Evolutionary conservation across 148 eudicot species (phyloP).

Genomic region (Chenopodium formosanum): DNA sequence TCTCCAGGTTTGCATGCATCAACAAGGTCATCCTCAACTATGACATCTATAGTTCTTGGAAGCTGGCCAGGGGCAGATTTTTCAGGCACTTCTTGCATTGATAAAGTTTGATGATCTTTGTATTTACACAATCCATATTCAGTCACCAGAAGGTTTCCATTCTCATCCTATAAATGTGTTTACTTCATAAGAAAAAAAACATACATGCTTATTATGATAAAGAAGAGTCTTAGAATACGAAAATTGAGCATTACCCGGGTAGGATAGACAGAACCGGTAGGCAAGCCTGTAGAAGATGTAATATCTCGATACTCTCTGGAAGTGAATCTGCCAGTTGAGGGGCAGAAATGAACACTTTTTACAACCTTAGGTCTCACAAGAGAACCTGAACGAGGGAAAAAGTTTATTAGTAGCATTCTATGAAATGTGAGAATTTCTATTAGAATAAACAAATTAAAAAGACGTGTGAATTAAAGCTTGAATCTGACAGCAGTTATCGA

Average conservation of each 20-base stretch:
- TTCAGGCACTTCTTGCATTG: constrained; percentile 99
- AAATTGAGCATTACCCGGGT: constrained; percentile 60
- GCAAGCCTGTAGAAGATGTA: constrained; percentile 86
- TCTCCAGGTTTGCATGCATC: constrained; percentile 99
- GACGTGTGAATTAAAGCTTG: not conserved
- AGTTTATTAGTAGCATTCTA: not conserved
- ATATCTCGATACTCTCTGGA: constrained; percentile 94
- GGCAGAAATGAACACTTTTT: constrained; percentile 95
- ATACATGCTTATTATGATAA: not conserved
- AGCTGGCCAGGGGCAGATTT: constrained; percentile 99
- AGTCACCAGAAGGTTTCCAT: constrained; percentile 85
- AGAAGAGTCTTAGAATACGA: not conserved
- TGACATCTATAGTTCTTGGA: constrained; percentile 88
- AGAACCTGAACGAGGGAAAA: constrained; percentile 56
- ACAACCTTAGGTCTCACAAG: constrained; percentile 99
- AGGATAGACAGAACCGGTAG: constrained; percentile 99
- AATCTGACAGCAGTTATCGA: not conserved
- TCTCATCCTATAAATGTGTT: constrained; percentile 67
- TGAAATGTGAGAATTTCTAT: not conserved
- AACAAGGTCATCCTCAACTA: constrained; percentile 94
- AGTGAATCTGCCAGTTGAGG: constrained; percentile 63
- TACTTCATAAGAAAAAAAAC: constrained; percentile 1
- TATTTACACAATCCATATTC: constrained; percentile 96
- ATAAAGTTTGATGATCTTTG: constrained; percentile 92
- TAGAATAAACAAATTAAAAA: not conserved